A percentile compares a stretch with the other conserved stretches of the same genome.
phyloP scores from a whole-genome alignment of 1,139 yeast species.

The Kodamaea arcana region DNA sequence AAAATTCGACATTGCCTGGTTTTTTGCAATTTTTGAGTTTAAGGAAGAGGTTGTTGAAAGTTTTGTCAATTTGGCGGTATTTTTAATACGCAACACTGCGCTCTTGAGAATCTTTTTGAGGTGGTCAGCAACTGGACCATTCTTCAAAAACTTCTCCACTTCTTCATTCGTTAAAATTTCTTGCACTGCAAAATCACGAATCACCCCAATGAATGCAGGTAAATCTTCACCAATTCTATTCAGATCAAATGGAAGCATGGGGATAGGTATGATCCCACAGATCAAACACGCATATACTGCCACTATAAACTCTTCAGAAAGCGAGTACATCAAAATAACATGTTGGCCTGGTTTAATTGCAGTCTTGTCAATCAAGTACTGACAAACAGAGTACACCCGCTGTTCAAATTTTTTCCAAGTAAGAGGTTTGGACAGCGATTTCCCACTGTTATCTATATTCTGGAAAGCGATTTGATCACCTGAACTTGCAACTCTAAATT shows the following conservation, averaged over 20 bases:
- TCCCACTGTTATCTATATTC: slow-evolving; percentile 52
- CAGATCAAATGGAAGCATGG: slow-evolving; percentile 72
- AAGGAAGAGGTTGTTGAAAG: slow-evolving; percentile 48
- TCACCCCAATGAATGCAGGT: slow-evolving; percentile 60
- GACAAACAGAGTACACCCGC: slow-evolving; percentile 69
- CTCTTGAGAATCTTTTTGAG: slow-evolving; percentile 52
- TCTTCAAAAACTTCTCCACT: slow-evolving; percentile 65
- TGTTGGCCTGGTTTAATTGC: slow-evolving; percentile 61
- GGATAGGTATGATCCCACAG: slow-evolving; percentile 77
- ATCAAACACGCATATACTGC: slow-evolving; percentile 84
- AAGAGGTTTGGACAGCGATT: slow-evolving; percentile 49
- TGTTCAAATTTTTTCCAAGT: slow-evolving; percentile 86
- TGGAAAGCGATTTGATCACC: slow-evolving; percentile 83
- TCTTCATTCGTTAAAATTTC: slow-evolving; percentile 78
- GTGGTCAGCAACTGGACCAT: slow-evolving; percentile 61
- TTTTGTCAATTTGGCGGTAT: slow-evolving; percentile 64
- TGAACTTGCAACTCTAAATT: slow-evolving; percentile 70
- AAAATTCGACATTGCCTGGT: slow-evolving; percentile 42
- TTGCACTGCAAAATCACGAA: slow-evolving; percentile 65
- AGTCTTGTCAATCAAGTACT: slow-evolving; percentile 51
- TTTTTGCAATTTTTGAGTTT: slow-evolving; percentile 40
- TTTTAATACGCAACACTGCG: slow-evolving; percentile 53
- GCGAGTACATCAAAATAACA: slow-evolving; percentile 78
- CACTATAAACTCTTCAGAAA: slow-evolving; percentile 81
- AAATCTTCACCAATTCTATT: slow-evolving; percentile 72